Percentiles rank a stretch among this genome's conserved stretches.
phyloP scores from a whole-genome alignment of 2,329 filamentous ascomycete species.

The Verticillium tricorpus region DNA sequence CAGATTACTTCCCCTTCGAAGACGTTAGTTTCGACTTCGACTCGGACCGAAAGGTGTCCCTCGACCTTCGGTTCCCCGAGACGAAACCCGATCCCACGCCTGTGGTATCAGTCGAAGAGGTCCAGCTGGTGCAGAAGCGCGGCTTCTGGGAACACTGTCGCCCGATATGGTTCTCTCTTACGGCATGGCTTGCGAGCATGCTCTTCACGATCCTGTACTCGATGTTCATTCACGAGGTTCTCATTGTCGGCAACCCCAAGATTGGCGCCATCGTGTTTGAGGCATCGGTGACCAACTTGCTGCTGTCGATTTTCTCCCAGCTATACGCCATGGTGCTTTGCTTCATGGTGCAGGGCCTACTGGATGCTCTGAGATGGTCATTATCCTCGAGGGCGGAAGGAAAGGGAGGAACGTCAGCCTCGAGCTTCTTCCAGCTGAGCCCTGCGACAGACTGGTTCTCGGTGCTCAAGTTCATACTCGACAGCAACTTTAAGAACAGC shows the following conservation, averaged over 20 bases:
- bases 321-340: conserved; percentile 6
- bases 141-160: not conserved
- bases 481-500: conserved; percentile 1
- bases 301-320: conserved; percentile 7
- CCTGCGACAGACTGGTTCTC: conserved; percentile 11
- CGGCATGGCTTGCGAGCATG: conserved; percentile 4
- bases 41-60: not conserved
- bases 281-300: conserved; percentile 7
- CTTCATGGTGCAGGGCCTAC: conserved; percentile 2
- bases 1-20: not conserved
- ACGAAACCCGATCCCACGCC: not conserved
- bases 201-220: conserved; percentile 7
- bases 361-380: conserved; percentile 8
- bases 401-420: conserved; percentile 2
- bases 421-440: conserved; percentile 10
- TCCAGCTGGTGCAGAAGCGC: not conserved
- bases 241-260: conserved; percentile 5
- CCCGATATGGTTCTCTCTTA: conserved; percentile 1
- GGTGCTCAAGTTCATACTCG: conserved; percentile 7
- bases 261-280: conserved; percentile 5
- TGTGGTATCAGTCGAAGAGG: not conserved
- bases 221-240: conserved; percentile 7
- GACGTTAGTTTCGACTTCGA: conserved; percentile 5
- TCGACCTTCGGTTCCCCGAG: conserved; percentile 2
- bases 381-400: conserved; percentile 2